Base-by-base conservation (phyloP, 495 filamentous ascomycete genomes). In the Neurospora sp. region DNA sequence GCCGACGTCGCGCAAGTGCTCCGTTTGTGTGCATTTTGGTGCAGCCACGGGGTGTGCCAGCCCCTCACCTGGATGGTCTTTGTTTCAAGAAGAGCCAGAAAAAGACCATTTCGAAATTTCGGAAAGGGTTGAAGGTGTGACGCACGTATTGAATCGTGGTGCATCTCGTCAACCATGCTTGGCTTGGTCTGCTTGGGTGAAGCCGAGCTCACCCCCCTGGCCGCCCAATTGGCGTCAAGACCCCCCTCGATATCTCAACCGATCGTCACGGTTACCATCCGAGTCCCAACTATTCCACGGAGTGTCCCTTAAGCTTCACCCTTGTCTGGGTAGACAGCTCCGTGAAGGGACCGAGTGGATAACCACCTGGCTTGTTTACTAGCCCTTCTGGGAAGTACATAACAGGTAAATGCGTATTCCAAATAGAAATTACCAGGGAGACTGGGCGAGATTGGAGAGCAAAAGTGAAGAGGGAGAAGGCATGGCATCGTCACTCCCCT, bases 101-200 rank as follows among this genome's bases (percentile, higher is more conserved):
- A 54, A 62, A 7, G 5, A 17, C 48, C 48, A 31, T 62, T 62
- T 62, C 48, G 48, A 34, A 5, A 66, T 34, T 36, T 66, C 5
- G 54, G 28, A 62, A 28, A 66, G 54, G 54, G 54, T 66, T 74
- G 42, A 48, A 70, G 34, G 24, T 71, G 73, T 74, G 73, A 74
- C 73, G 73, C 73, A 74, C 70, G 70, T 59, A 69, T 74, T 71
- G 72, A 73, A 71, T 73, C 39, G 72, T 40, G 28, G 38, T 39
- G 48, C 48, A 31, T 59, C 48, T 54, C 21, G 21, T 54, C 21
- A 28, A 54, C 42, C 42, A 45, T 45, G 19, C 42, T 31, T 62
- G 54, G 24, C 21, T 15, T 59, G 10, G 11, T 28, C 21, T 11
- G 10, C 21, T 54, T 24, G 38, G 38, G 9, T 39, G 38, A 39